Base-by-base conservation (phyloP, 495 filamentous ascomycete genomes). In the Xylaria intraflava region DNA sequence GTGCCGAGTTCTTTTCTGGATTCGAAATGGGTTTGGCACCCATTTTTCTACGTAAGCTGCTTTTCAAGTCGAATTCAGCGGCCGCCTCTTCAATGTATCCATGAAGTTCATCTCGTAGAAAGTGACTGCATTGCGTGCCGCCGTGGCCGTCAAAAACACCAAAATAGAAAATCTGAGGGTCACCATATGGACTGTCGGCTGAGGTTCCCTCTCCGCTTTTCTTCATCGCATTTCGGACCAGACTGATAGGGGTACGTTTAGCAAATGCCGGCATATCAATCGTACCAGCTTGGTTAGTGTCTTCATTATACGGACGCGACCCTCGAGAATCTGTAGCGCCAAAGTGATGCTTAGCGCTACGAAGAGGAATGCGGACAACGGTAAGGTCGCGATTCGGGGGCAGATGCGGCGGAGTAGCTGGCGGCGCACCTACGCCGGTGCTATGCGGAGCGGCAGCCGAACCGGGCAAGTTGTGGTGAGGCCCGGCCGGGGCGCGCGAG, bases 131-230 rank as follows among this genome's bases (percentile, higher is more conserved):
- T 61, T 96, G 88, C 29, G 73, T 79, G 16, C 93, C 93, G 19
- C 93, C 93, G 74, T 98, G 93, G 19, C 93, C 93, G 72, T 98
- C 93, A 62, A 97, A 98, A 0, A 97, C 84, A 2, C 81, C 89
- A 70, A 95, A 98, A 67, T 97, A 98, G 69, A 98, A 98, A 6
- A 96, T 86, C 63, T 96, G 90, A 7, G 90, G 90, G 66, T 96
- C 90, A 7, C 90, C 90, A 58, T 82, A 87, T 3, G 87, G 80
- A 43, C 82, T 85, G 49, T 88, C 83, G 16, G 88, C 88, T 24
- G 73, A 75, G 23, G 78, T 85, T 8, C 75, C 77, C 60, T 82
- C 79, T 10, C 76, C 81, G 0, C 59, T 59, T 46, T 66, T 65
- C 50, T 67, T 68, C 46, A 62, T 57, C 6, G 68, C 65, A 54